Base-by-base conservation (phyloP, 352 stramenopile genomes). In the Phytophthora boehmeriae region DNA sequence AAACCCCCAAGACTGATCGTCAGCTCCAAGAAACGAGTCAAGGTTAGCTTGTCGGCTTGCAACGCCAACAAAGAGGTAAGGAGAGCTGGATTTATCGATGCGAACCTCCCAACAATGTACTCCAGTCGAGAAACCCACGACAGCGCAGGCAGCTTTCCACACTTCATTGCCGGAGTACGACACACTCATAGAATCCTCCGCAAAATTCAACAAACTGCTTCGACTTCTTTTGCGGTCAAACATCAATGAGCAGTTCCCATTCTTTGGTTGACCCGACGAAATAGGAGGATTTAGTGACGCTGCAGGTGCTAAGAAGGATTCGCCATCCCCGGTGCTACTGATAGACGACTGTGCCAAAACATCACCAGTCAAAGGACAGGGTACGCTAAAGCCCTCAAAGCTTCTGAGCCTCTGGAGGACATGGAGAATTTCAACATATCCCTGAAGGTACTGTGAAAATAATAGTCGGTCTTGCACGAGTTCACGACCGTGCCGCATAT, bases 1-100 rank as follows among this genome's bases (percentile, higher is more conserved):
- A 52, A 98, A 98, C 8, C 98, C 98, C 97, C 97, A 99, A 0
- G 97, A 98, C 38, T 99, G 86, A 27, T 97, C 93, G 55, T 99
- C 97, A 8, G 97, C 93, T 1, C 98, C 98, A 19, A 99, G 81
- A 69, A 99, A 99, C 4, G 96, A 99, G 43, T 96, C 92, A 13
- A 95, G 73, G 63, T 97, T 98, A 0, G 90, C 92, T 44, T 90
- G 80, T 14, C 86, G 75, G 11, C 90, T 98, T 1, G 96, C 93
- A 8, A 99, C 90, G 3, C 98, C 98, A 48, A 99, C 78, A 68
- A 99, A 99, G 0, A 99, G 66, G 71, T 99, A 98, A 10, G 92
- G 89, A 5, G 93, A 97, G 23, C 90, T 89, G n/a, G 94, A 98
- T 59, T 98, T 97, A 16, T 99, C 96, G 8, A 99, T 80, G 0